These are phyloP conservation scores for Malus orientalis DNA, from an alignment of 306 rosid genomes.

Conservation along the genomic window DNA sequence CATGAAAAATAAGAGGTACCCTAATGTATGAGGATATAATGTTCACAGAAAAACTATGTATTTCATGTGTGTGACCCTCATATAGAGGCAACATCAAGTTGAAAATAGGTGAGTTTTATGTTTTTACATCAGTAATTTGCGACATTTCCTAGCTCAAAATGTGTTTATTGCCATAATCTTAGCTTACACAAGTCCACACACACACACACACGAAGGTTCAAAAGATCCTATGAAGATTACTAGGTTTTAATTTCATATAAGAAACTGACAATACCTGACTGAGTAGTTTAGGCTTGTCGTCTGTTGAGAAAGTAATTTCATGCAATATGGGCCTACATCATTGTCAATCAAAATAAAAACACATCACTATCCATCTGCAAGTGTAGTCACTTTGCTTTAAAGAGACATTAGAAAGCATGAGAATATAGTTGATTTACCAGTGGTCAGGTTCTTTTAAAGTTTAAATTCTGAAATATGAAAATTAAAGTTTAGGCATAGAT, in stretches of 20 bases:
- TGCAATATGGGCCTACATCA: slow-evolving; percentile 82
- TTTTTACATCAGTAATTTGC: not conserved
- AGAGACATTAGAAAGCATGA: slow-evolving; percentile 12
- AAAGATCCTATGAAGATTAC: not conserved
- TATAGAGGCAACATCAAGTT: slow-evolving; percentile 5
- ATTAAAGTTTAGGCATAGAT: not conserved
- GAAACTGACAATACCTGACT: slow-evolving; percentile 66
- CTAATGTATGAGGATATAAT: not conserved
- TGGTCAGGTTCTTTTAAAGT: slow-evolving; percentile 1
- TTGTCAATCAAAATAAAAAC: slow-evolving; percentile 21
- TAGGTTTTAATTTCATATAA: not conserved
- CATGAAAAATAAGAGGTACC: not conserved
- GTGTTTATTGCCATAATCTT: slow-evolving; percentile 5
- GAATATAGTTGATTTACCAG: not conserved
- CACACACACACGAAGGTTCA: not conserved
- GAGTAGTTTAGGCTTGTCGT: slow-evolving; percentile 94
- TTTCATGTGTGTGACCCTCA: not conserved
- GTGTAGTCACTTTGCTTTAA: not conserved
- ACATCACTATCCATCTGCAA: slow-evolving; percentile 3
- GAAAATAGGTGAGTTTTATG: slow-evolving; percentile 2
- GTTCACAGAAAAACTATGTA: not conserved
- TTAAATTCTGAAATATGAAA: not conserved
- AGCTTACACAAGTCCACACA: not conserved
- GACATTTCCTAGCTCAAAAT: slow-evolving; percentile 5
- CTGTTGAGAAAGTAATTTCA: slow-evolving; percentile 92